Base-by-base conservation (phyloP, 139 green algal genomes). In the Volvox africanus region DNA sequence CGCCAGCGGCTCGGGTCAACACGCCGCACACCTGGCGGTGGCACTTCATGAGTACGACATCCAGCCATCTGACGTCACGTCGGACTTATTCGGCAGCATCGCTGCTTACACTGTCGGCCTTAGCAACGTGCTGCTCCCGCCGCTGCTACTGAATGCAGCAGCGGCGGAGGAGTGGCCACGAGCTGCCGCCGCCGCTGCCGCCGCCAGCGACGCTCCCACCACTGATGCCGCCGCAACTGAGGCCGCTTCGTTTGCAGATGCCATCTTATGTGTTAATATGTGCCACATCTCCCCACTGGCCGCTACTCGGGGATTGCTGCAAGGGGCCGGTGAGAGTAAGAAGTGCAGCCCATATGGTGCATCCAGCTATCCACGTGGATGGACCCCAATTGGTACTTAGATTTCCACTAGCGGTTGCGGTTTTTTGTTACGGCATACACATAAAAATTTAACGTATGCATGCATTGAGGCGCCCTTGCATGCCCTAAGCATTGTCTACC, bases 281-380 rank as follows among this genome's bases (percentile, higher is more conserved):
- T 92, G 71, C 33, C 95, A 97, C 92, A 97, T 97, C 80, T 89
- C 75, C 0, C 94, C 95, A 0, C 94, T 91, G 90, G 76, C 37
- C 21, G 92, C 89, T 11, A 97, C 94, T 0, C 35, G 79, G 24
- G 95, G 95, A 0, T 82, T 97, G 55, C 32, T 97, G 30, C 1
- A 6, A 16, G 94, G 94, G 20, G 94, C 95, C 0, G 94, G 81
- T 30, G 33, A 65, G 19, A 28, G 24, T n/a, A n/a, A n/a, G n/a
- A n/a, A n/a, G n/a, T n/a, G n/a, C n/a, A n/a, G n/a, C n/a, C n/a
- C n/a, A n/a, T n/a, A n/a, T n/a, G n/a, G n/a, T n/a, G n/a, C n/a
- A n/a, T n/a, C n/a, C n/a, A n/a, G n/a, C n/a, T n/a, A n/a, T n/a
- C n/a, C n/a, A 35, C 73, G 44, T 9, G 44, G 9, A 55, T 55